Base-by-base conservation (phyloP, 2,329 filamentous ascomycete species). In the Colletotrichum sp. region DNA sequence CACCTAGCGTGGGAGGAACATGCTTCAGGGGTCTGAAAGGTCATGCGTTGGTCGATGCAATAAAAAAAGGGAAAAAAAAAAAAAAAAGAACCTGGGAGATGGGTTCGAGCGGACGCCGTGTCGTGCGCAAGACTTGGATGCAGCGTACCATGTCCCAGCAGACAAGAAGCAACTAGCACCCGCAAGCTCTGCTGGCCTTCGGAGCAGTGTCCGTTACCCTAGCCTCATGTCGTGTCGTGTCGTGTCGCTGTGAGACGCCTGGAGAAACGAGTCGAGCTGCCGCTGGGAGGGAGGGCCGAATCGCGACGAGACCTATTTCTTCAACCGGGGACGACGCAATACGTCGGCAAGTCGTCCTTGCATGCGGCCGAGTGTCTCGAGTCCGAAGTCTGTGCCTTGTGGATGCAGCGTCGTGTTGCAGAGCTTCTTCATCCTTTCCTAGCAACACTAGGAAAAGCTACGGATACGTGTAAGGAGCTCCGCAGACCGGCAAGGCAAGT, bases 181-280 rank as follows among this genome's bases (percentile, higher is more conserved):
- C 32, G 32, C 9, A 38, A 15, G 30, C 38, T 38, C 34, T 66
- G 30, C n/a, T 48, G 55, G 21, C 60, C 21, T 21, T 70, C 72
- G 68, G 72, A 75, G 72, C 72, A 67, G 72, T 69, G 68, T 75
- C 72, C 72, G 72, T 63, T 72, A 32, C 30, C 30, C 9, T 32
- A 75, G 72, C 68, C 66, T 38, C n/a, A 28, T 30, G n/a, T 34
- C 10, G 6, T 60, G 10, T 71, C 10, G 8, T 60, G 13, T 71
- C n/a, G 58, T 34, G 32, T 58, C 70, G 43, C 57, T 28, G 36
- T 58, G 58, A 63, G 67, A 70, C 66, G 71, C 30, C 13, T 48
- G 21, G 21, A 48, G 36, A 26, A 66, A 66, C 63, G 36, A 66
- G n/a, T 66, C 63, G 36, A 28, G 16, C 63, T 26, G 63, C 36